Conservation (phyloP, 129 eudicot genomes). For the Chrysanthemum seticuspe region DNA sequence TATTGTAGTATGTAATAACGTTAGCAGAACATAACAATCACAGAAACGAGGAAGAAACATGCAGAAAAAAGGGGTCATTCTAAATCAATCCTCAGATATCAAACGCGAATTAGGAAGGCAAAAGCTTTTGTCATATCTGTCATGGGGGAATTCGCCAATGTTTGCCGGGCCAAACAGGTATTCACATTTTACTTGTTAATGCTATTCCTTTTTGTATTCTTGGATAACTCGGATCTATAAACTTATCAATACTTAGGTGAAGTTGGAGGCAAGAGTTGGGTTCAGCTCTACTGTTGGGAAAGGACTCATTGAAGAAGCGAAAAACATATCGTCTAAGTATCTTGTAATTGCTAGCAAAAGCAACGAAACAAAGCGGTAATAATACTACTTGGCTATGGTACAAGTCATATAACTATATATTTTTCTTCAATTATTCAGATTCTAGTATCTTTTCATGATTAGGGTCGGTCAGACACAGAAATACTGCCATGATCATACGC, state of each 20-base stretch:
- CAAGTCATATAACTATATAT: not conserved
- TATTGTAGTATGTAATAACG: not conserved
- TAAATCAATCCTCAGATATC: constrained; percentile 38
- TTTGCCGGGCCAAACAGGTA: constrained; percentile 67
- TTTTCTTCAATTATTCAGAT: not conserved
- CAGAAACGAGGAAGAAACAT: constrained; percentile 35
- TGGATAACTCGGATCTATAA: not conserved
- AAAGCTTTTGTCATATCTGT: constrained; percentile 75
- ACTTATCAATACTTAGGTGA: constrained; percentile 42
- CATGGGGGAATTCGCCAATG: constrained; percentile 68
- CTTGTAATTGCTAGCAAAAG: constrained; percentile 57
- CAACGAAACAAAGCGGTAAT: constrained; percentile 39
- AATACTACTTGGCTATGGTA: not conserved
- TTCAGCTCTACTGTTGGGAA: constrained; percentile 57
- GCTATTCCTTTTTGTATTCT: not conserved
- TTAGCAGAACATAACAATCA: constrained; percentile 15
- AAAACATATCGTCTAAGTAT: constrained; percentile 47
- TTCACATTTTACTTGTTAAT: not conserved
- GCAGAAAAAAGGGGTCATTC: constrained; percentile 18
- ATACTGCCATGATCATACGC: constrained; percentile 56
- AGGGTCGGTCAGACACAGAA: constrained; percentile 33
- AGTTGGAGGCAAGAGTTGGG: constrained; percentile 82
- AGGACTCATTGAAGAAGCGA: constrained; percentile 78
- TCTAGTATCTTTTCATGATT: constrained; percentile 15
- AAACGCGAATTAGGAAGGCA: constrained; percentile 60